phyloP scores from a whole-genome alignment of 2,329 filamentous ascomycete species.

The Ilyonectria mors-panacis region DNA sequence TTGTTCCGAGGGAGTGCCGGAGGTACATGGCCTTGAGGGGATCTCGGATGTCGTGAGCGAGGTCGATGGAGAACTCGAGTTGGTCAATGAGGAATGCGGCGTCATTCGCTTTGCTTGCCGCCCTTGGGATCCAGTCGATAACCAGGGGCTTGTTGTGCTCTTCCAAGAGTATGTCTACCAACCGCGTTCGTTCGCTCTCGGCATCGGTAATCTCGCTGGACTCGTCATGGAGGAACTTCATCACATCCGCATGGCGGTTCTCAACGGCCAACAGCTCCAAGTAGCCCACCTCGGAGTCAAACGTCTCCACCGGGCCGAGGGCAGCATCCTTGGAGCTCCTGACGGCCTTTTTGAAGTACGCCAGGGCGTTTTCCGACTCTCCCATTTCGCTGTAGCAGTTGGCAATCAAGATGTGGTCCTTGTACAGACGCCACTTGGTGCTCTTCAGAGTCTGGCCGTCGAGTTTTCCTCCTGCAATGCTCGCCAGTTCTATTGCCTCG shows the following conservation, averaged over 20 bases:
- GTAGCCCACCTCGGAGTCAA: conserved; percentile 57
- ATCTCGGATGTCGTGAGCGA: conserved; percentile 54
- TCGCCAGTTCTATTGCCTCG: conserved; percentile 53
- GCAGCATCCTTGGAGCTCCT: conserved; percentile 44
- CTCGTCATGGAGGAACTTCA: conserved; percentile 54
- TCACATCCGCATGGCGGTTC: conserved; percentile 54
- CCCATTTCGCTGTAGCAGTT: conserved; percentile 54
- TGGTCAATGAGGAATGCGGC: conserved; percentile 50
- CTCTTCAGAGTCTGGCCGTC: conserved; percentile 45
- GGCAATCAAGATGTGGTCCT: conserved; percentile 57
- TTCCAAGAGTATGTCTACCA: conserved; percentile 55
- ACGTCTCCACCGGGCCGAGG: conserved; percentile 51
- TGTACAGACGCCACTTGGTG: conserved; percentile 58
- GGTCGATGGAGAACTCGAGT: conserved; percentile 51
- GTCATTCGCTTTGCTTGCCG: conserved; percentile 54
- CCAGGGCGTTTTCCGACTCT: conserved; percentile 51
- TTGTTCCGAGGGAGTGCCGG: conserved; percentile 54
- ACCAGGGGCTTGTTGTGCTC: conserved; percentile 53
- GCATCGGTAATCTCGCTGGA: conserved; percentile 45
- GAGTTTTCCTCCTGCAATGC: conserved; percentile 45
- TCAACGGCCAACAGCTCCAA: conserved; percentile 55
- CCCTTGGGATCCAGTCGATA: conserved; percentile 59
- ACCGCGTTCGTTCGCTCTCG: conserved; percentile 45
- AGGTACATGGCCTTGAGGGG: conserved; percentile 56
- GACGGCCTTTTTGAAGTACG: conserved; percentile 57